Percentiles rank a stretch among this genome's conserved stretches.
Evolutionary conservation across 2,329 filamentous ascomycete genomes (phyloP).

Genomic region (Colletotrichum limetticola): DNA sequence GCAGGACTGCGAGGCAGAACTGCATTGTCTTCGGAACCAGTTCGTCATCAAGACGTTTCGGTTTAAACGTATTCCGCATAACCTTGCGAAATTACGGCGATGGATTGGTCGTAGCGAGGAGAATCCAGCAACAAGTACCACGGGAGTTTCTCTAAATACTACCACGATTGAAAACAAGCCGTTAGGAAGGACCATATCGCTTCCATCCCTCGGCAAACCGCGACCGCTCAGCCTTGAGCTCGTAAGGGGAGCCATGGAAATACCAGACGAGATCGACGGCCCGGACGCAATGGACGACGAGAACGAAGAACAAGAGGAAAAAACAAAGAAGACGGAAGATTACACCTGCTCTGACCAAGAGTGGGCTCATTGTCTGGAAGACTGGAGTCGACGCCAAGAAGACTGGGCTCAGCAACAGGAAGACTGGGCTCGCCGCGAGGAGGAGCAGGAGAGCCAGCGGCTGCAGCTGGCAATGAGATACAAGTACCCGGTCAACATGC

Average conservation of each 20-base stretch:
- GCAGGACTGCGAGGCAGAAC: conserved; percentile 42
- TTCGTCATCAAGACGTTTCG: neutral
- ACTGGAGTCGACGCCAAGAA: neutral
- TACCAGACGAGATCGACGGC: too few relatives aligned
- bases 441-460: conserved; percentile 1
- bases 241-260: neutral
- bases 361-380: neutral
- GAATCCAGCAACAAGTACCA: neutral
- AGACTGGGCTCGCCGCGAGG: neutral
- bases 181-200: neutral
- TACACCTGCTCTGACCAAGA: neutral
- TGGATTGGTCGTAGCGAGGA: neutral
- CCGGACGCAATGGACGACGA: neutral
- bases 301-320: neutral
- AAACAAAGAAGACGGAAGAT: neutral
- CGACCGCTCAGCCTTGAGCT: neutral
- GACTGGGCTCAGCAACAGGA: neutral
- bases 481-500: conserved; percentile 24
- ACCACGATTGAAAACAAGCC: neutral
- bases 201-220: neutral
- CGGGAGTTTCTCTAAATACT: too few relatives aligned
- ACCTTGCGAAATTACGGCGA: neutral
- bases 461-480: conserved; percentile 4
- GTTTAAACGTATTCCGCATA: neutral
- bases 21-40: conserved; percentile 4